A percentile compares a stretch with the other conserved stretches of the same genome.
These are phyloP conservation scores for Antarctomyces pellizariae DNA, from an alignment of 495 filamentous ascomycete genomes.

Conservation along the genomic window DNA sequence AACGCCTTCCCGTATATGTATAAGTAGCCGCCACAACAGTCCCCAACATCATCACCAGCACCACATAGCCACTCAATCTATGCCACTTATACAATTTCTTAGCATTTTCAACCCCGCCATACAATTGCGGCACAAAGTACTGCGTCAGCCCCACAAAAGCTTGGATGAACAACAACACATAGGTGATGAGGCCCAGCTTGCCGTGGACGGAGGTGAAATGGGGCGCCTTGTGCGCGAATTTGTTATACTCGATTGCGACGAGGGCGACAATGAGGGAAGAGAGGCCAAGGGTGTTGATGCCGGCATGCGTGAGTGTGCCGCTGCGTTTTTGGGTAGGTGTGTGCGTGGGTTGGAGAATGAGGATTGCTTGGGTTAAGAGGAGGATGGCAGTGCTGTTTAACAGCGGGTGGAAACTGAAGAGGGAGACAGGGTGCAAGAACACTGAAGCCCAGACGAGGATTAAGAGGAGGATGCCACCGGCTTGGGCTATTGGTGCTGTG, in stretches of 20 bases:
- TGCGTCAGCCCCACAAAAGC: slow-evolving; percentile 57
- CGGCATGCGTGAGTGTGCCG: slow-evolving; percentile 46
- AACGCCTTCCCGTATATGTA: slow-evolving; percentile 39
- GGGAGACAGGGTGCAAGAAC: slow-evolving; percentile 36
- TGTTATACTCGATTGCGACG: slow-evolving; percentile 65
- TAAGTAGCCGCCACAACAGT: slow-evolving; percentile 54
- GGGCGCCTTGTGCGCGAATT: slow-evolving; percentile 28
- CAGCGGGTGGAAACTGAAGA: slow-evolving; percentile 76
- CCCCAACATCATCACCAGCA: slow-evolving; percentile 42
- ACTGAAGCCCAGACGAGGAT: slow-evolving; percentile 52
- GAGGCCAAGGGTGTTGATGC: slow-evolving; percentile 39
- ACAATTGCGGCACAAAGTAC: slow-evolving; percentile 44
- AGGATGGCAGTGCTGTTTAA: slow-evolving; percentile 56
- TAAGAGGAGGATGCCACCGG: slow-evolving; percentile 31
- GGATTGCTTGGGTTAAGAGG: slow-evolving; percentile 50
- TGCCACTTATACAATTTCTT: slow-evolving; percentile 81
- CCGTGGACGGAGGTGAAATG: slow-evolving; percentile 66
- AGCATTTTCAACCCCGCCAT: slow-evolving; percentile 56
- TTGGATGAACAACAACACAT: slow-evolving; percentile 44
- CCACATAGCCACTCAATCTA: slow-evolving; percentile 49
- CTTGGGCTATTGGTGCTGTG: slow-evolving; percentile 38
- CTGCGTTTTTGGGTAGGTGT: slow-evolving; percentile 45
- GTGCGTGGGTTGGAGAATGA: slow-evolving; percentile 74
- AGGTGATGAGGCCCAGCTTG: slow-evolving; percentile 58
- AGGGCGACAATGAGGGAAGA: slow-evolving; percentile 38